Percentiles rank a stretch among this genome's conserved stretches.
Conservation (phyloP, 345 rosid genomes). For the Salix caprea region DNA sequence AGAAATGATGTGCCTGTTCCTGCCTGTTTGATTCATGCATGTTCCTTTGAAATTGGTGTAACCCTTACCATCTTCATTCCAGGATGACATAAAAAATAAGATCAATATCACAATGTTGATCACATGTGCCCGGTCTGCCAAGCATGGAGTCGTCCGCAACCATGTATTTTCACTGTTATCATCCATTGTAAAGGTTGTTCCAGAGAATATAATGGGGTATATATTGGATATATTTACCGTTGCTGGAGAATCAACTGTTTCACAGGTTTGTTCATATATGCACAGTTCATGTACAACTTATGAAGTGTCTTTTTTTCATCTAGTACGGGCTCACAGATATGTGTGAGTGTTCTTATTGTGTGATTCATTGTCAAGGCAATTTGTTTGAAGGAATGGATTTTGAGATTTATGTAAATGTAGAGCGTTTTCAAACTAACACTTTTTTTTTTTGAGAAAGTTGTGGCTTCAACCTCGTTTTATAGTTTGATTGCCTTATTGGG, state of each 20-base stretch:
- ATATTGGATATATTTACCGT: slow-evolving; percentile 56
- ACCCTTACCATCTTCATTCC: slow-evolving; percentile 23
- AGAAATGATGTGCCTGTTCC: background rate
- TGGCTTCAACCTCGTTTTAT: no score
- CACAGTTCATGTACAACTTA: slow-evolving; percentile 6
- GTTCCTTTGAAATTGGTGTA: slow-evolving; percentile 2
- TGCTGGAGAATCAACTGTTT: slow-evolving; percentile 71
- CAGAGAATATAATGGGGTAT: slow-evolving; percentile 60
- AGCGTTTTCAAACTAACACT: no score
- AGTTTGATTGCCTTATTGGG: no score
- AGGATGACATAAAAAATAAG: slow-evolving; percentile 48
- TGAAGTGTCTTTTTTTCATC: background rate
- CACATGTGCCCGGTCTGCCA: slow-evolving; percentile 50
- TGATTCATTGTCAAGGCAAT: background rate
- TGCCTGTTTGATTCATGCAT: background rate
- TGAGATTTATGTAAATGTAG: background rate
- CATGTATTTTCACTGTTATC: slow-evolving; percentile 60
- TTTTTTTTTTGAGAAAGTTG: no score
- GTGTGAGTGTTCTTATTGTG: background rate
- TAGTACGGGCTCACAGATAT: background rate
- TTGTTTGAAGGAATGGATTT: background rate
- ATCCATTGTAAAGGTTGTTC: slow-evolving; percentile 53
- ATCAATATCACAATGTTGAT: slow-evolving; percentile 60
- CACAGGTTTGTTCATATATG: slow-evolving; percentile 58
- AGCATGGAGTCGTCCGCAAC: slow-evolving; percentile 61